These are phyloP conservation scores for Sechiopsis laciniata DNA, from an alignment of 306 rosid species.

Conservation along the genomic window DNA sequence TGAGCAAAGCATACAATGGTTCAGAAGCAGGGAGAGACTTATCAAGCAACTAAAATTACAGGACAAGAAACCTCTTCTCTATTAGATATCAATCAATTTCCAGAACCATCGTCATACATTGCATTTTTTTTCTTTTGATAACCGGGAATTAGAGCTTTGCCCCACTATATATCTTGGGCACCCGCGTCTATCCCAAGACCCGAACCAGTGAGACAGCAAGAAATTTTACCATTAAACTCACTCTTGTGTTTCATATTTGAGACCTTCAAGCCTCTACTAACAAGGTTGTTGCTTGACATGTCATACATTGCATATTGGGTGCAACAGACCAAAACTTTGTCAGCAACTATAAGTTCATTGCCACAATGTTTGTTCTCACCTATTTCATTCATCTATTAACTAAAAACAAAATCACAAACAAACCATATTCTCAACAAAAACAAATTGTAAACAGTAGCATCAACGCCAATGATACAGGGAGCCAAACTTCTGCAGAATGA, in stretches of 20 bases:
- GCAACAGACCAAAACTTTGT: background rate
- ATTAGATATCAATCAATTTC: background rate
- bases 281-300: too few species aligned
- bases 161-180: background rate
- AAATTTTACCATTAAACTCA: background rate
- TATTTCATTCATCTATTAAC: background rate
- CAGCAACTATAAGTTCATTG: background rate
- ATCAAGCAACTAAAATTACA: background rate
- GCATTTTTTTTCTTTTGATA: too few species aligned
- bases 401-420: conserved; percentile 2
- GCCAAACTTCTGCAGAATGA: background rate
- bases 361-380: conserved; percentile 1
- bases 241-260: too few species aligned
- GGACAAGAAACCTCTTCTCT: background rate
- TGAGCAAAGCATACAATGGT: background rate
- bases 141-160: background rate
- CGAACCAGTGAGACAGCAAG: too few species aligned
- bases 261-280: too few species aligned
- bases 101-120: background rate
- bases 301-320: background rate
- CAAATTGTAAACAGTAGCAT: conserved; percentile 11
- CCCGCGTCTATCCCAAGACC: background rate
- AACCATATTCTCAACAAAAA: background rate
- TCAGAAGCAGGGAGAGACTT: background rate
- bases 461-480: conserved; percentile 10